Base-by-base conservation (phyloP, 192 early-diverging fungal species). In the Spinellus fusiger region DNA sequence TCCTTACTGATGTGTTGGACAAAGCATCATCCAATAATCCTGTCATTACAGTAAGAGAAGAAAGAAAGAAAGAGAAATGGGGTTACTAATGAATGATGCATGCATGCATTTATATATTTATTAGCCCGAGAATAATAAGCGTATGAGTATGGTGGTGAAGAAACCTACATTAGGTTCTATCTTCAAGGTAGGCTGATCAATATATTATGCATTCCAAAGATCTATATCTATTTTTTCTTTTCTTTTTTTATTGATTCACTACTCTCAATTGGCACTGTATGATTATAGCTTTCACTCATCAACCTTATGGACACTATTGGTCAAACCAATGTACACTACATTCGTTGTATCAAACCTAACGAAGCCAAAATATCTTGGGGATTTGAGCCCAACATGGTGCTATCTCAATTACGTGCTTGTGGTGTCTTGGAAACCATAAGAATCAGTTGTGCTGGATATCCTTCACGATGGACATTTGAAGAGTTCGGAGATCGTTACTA, bases 311-410 rank as follows among this genome's bases (percentile, higher is more conserved):
- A 91, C 46, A 98, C 94, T 7, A 92, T 98, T 62, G 85, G 86
- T 53, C 76, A 85, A 16, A 98, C 96, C 54, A 89, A 96, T 64
- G 89, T 89, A 38, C 92, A 94, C 70, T 98, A 98, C 63, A 98
- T 98, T 60, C 91, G 96, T 59, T 98, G 96, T 81, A 95, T 98
- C 77, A 98, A 98, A 78, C 95, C 96, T 10, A 98, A 98, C 76
- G 93, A 92, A 61, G 87, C 84, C 49, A 98, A 98, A 67, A 76
- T 74, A 2, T 85, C 95, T n/a, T 98, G 95, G 84, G 80, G 64
- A 46, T 97, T 95, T 65, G 96, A 98, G 66, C 86, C 96, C 22
- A 86, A 86, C 13, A 94, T 96, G 90, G 94, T 97, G 34, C 81
- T 98, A 4, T 71, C 87, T 33, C 96, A 98, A 76, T 75, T 98